A percentile compares a stretch with the other conserved stretches of the same genome.
These are phyloP conservation scores for Paratinospora sagittata DNA, from an alignment of 164 flowering plant genomes.

Conservation along the genomic window DNA sequence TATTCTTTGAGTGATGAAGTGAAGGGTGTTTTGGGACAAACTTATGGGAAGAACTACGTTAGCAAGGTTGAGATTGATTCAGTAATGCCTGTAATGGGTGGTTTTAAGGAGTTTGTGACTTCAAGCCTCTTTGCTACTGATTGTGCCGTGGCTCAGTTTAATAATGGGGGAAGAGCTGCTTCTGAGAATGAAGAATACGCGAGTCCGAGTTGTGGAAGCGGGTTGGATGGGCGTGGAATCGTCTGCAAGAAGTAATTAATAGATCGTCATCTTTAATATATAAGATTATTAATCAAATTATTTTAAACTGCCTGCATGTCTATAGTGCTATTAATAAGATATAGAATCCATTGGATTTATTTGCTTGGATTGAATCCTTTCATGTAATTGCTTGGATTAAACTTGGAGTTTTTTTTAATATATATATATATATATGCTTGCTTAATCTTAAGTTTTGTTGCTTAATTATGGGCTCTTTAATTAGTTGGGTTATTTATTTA, in stretches of 20 bases:
- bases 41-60: constrained; percentile 35
- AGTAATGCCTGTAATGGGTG: constrained; percentile 55
- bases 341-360: too few species aligned
- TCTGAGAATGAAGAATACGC: constrained; percentile 8
- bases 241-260: constrained; percentile 25
- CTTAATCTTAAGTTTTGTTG: too few species aligned
- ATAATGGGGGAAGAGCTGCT: background rate
- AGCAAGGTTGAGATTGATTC: constrained; percentile 45
- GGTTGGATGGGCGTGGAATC: constrained; percentile 23
- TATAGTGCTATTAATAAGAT: too few species aligned
- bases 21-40: constrained; percentile 53
- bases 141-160: constrained; percentile 32
- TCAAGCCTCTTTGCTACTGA: constrained; percentile 43
- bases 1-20: constrained; percentile 38
- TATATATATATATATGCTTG: too few species aligned
- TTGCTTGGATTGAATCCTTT: too few species aligned
- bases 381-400: too few species aligned
- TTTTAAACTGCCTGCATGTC: background rate
- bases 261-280: too few species aligned
- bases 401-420: too few species aligned
- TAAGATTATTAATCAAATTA: too few species aligned
- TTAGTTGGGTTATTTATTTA: too few species aligned
- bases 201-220: constrained; percentile 15
- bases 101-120: constrained; percentile 34
- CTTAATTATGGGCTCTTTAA: too few species aligned